Conservation (phyloP, 2,329 filamentous ascomycete species). For the Cladophialophora exuberans region DNA sequence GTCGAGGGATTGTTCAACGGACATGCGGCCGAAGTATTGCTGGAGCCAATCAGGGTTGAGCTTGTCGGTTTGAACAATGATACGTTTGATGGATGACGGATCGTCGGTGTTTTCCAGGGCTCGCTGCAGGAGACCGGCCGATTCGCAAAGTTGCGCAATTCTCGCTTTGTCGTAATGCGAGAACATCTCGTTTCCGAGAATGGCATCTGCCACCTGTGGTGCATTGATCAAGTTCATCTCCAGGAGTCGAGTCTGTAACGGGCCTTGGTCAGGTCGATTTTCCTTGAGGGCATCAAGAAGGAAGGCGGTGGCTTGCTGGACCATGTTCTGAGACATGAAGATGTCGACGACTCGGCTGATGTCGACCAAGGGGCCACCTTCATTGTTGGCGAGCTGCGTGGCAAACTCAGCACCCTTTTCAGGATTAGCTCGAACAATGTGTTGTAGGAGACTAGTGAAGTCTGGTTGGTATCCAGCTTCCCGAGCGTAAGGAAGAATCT, state of each 20-base stretch:
- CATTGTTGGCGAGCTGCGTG: conserved; percentile 85
- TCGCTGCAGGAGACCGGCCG: conserved; percentile 82
- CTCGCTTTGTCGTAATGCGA: conserved; percentile 91
- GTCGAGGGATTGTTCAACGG: conserved; percentile 91
- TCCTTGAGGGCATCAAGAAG: conserved; percentile 92
- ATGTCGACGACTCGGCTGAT: conserved; percentile 95
- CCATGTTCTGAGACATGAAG: conserved; percentile 97
- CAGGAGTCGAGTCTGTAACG: conserved; percentile 88
- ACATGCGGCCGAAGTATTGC: conserved; percentile 90
- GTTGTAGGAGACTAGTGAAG: conserved; percentile 87
- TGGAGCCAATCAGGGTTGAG: conserved; percentile 90
- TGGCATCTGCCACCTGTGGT: conserved; percentile 95
- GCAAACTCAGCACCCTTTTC: conserved; percentile 97
- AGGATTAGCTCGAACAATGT: conserved; percentile 87
- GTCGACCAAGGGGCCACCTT: conserved; percentile 84
- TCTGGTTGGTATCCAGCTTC: conserved; percentile 91
- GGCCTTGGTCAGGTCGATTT: conserved; percentile 89
- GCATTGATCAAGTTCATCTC: conserved; percentile 99
- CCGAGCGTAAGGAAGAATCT: conserved; percentile 89
- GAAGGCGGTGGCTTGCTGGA: conserved; percentile 98
- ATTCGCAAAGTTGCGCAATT: conserved; percentile 89
- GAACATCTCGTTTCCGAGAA: conserved; percentile 98
- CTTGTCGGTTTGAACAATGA: conserved; percentile 79
- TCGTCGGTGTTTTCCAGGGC: conserved; percentile 96
- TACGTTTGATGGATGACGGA: conserved; percentile 85